Evolutionary conservation across 164 flowering plant genomes (phyloP).

Genomic region (Tinospora cordifolia): DNA sequence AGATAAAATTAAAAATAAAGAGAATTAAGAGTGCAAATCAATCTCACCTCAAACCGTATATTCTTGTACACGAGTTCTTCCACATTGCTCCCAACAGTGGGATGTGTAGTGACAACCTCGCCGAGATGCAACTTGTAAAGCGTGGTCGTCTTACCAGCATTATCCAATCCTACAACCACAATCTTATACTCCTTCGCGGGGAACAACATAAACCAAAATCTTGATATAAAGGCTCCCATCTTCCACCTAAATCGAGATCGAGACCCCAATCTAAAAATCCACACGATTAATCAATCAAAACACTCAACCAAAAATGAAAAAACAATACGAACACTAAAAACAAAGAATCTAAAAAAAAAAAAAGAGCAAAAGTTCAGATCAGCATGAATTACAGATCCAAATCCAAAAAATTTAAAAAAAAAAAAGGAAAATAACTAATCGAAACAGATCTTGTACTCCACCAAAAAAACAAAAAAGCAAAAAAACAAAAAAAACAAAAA

Average conservation of each 20-base stretch:
- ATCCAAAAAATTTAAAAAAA: no score
- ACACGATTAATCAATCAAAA: background rate
- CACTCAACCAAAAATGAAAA: background rate
- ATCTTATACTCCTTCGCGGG: constrained; percentile 98
- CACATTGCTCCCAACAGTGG: constrained; percentile 97
- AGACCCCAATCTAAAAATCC: background rate
- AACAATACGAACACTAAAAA: background rate
- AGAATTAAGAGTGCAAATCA: background rate
- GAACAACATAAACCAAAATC: constrained; percentile 89
- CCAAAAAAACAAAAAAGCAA: background rate
- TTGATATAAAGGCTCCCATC: constrained; percentile 80
- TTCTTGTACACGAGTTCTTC: constrained; percentile 96
- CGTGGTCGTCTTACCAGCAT: constrained; percentile 97
- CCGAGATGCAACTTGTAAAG: constrained; percentile 93
- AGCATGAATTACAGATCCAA: constrained; percentile 5
- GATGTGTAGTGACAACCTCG: constrained; percentile 95
- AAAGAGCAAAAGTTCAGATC: background rate
- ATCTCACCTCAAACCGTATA: constrained; percentile 83
- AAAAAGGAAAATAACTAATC: no score
- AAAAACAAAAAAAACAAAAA: background rate
- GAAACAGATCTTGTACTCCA: background rate
- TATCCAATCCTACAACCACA: constrained; percentile 91
- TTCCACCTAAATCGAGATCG: constrained; percentile 1
- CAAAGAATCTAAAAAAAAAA: background rate
- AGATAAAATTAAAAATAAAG: background rate